Evolutionary conservation across 495 filamentous ascomycete species (phyloP).

Genomic region (Podospora anserina): DNA sequence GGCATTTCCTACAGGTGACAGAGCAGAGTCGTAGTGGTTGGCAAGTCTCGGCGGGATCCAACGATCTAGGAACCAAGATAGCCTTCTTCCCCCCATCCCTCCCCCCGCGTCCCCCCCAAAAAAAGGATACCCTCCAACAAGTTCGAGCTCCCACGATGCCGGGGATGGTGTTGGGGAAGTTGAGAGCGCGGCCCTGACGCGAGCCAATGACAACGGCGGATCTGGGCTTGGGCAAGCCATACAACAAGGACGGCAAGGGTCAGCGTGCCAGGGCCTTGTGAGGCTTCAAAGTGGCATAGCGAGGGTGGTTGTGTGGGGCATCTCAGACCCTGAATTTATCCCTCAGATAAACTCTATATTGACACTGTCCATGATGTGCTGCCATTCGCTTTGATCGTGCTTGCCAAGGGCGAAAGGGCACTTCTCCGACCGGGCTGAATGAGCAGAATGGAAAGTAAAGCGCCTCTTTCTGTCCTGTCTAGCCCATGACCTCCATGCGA

Average conservation of each 20-base stretch:
- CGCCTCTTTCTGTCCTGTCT: not conserved
- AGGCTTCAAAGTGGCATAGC: not conserved
- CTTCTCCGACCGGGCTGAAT: not conserved
- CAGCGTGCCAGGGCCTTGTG: not conserved
- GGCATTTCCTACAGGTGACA: not conserved
- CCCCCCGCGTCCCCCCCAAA: no score
- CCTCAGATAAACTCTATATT: not conserved
- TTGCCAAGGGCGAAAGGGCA: not conserved
- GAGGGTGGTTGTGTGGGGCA: not conserved
- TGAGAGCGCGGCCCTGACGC: not conserved
- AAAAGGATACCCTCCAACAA: not conserved
- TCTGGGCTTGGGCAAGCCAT: conserved; percentile 3
- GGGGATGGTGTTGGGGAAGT: conserved; percentile 3
- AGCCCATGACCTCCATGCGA: not conserved
- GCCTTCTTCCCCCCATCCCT: no score
- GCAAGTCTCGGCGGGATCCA: not conserved
- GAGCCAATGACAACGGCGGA: not conserved
- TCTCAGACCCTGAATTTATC: not conserved
- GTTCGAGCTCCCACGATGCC: not conserved
- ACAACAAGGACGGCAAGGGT: not conserved
- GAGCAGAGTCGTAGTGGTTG: not conserved
- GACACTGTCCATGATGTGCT: conserved; percentile 1
- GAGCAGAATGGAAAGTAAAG: not conserved
- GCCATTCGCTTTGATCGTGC: not conserved
- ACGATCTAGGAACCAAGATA: not conserved